Conservation (phyloP, 2,329 filamentous ascomycete genomes). For the Venturia effusa region DNA sequence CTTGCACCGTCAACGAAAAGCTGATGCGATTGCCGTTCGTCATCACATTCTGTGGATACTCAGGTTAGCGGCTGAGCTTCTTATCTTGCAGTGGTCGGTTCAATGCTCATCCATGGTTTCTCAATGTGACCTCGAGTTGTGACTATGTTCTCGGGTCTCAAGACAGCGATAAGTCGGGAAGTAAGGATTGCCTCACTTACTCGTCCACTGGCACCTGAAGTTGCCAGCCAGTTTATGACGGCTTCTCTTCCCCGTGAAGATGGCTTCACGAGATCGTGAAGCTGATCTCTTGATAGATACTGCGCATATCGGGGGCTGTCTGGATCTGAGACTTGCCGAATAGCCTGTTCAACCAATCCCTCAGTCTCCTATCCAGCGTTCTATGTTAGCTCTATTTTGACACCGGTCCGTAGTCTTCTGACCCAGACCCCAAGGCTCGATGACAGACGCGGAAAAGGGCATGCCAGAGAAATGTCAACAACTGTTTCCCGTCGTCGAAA, state of each 20-base stretch:
- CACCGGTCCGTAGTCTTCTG: too few relatives aligned
- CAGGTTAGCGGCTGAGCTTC: too few relatives aligned
- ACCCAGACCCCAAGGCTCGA: too few relatives aligned
- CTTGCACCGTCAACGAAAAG: slow-evolving; percentile 40
- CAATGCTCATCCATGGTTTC: too few relatives aligned
- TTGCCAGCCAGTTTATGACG: slow-evolving; percentile 47
- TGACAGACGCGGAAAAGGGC: too few relatives aligned
- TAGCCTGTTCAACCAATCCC: slow-evolving; percentile 44
- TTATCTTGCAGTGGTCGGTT: too few relatives aligned
- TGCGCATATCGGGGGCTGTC: slow-evolving; percentile 47
- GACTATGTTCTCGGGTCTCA: too few relatives aligned
- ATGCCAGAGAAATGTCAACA: too few relatives aligned
- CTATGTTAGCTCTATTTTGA: neutral
- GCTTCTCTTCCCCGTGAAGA: slow-evolving; percentile 34
- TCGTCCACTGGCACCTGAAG: neutral
- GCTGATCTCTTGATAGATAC: slow-evolving; percentile 49
- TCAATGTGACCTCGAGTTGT: too few relatives aligned
- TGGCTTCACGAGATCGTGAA: slow-evolving; percentile 44
- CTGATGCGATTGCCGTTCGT: slow-evolving; percentile 51
- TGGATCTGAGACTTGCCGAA: slow-evolving; percentile 52
- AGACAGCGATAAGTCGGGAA: too few relatives aligned
- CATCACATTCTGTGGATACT: slow-evolving; percentile 27
- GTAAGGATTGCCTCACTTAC: too few relatives aligned
- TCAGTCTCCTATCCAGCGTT: slow-evolving; percentile 32
- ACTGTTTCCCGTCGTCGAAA: too few relatives aligned